Base-by-base conservation (phyloP, 805 yeast species). In the Kuraishia borneana region DNA sequence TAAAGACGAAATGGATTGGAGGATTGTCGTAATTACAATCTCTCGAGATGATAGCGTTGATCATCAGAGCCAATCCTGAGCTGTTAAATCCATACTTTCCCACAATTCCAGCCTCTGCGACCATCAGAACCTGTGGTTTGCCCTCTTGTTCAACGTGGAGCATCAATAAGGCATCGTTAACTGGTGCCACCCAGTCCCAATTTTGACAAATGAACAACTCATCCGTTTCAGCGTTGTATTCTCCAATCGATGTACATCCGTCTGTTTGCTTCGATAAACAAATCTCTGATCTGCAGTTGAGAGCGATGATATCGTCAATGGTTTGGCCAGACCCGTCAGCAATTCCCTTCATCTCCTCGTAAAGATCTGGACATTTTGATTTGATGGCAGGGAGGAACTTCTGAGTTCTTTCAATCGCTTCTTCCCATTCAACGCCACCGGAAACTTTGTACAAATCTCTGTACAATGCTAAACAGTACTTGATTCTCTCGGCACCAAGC, bases 121-220 rank as follows among this genome's bases (percentile, higher is more conserved):
- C 42, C 22, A 53, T 45, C 25, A 44, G 42, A 26, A 53, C 43
- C 25, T 42, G 31, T 14, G 56, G 53, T 26, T 44, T 45, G 13
- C 44, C 46, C 5, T 45, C 44, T 10, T 42, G 51, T 18, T 36
- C 39, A n/a, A 53, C 45, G 23, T 48, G 44, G 21, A 56, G 45
- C 12, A 51, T 41, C 6, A 56, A 40, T 21, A 56, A 38, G 25
- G 47, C 48, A n/a, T 43, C 42, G 23, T 37, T 35, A 38, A 54
- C 51, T 27, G 37, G 47, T 2, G 40, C 39, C 23, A 49, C 45
- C 68, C 68, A 62, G 41, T 62, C 68, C 68, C 68, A 62, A 39
- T 60, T 62, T 42, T 62, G 68, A 38, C 56, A 44, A 41, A 48
- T 45, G 40, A 42, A 31, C 37, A 50, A 27, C 26, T 42, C 41